Base-by-base conservation (phyloP, 768 basidiomycete genomes). In the Punctularia strigosozonata region DNA sequence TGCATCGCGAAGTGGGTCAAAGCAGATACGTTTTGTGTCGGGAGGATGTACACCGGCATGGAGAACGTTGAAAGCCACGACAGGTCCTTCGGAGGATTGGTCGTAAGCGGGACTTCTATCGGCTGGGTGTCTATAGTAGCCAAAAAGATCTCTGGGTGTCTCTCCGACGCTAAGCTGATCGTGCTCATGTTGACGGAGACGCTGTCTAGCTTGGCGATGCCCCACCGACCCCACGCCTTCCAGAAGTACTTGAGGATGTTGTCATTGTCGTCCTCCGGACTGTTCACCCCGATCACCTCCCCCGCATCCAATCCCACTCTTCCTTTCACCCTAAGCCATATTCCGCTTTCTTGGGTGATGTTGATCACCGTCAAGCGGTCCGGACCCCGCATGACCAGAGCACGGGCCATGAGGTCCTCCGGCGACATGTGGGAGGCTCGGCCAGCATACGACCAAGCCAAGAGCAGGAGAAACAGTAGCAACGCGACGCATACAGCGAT, bases 241-340 rank as follows among this genome's bases (percentile, higher is more conserved):
- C 75, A 42, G 5, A 73, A 26, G n/a, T n/a, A n/a, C n/a, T n/a
- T n/a, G n/a, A n/a, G n/a, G n/a, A n/a, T n/a, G n/a, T n/a, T n/a
- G 22, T 62, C 61, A 40, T 82, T 63, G 15, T 43, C 67, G 6
- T 64, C 58, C 6, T 56, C 48, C 21, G 61, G 58, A 8, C 59
- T 58, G 39, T 72, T 71, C 10, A 81, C 67, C 1, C 72, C 78
- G 12, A 81, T 59, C 15, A 75, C 59, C 6, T 63, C 53, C 2
- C 78, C 80, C 5, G 77, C 81, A 51, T 86, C 74, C n/a, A 87
- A 43, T 0, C 84, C 84, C 13, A 81, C 50, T 35, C 66, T 61
- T 4, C 67, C 77, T 14, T 69, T 58, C 4, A 85, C 60, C 28
- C 60, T 61, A 24, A 86, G 43, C 75, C 75, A 77, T 21, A 85